Evolutionary conservation across 108 stramenopile genomes (phyloP).

Genomic region (Tribonema minus): DNA sequence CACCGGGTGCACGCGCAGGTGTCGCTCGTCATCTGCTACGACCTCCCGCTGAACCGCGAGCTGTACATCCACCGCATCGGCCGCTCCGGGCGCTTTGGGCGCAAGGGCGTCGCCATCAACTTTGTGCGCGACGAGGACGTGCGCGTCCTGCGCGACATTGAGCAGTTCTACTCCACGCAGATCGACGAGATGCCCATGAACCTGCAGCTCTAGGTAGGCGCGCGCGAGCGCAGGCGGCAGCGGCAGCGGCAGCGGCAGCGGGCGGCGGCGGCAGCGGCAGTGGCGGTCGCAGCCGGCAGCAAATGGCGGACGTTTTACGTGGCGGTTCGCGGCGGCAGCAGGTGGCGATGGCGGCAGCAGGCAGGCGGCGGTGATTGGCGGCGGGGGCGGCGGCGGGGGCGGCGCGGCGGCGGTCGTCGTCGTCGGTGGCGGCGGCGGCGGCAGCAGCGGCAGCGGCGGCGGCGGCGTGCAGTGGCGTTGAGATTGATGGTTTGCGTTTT

Average conservation of each 20-base stretch:
- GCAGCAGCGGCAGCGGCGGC: not conserved
- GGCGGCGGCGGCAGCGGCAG: not conserved
- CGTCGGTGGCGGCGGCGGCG: not conserved
- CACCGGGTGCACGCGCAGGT: conserved; percentile 64
- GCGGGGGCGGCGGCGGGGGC: not conserved
- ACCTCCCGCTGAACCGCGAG: conserved; percentile 90
- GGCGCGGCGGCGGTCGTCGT: not conserved
- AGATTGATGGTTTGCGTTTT: not conserved
- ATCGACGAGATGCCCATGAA: conserved; percentile 97
- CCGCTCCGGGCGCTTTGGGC: conserved; percentile 91
- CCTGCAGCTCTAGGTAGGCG: conserved; percentile 63
- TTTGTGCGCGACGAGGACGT: conserved; percentile 92
- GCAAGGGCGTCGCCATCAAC: conserved; percentile 98
- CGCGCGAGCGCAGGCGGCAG: not conserved
- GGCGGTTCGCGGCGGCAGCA: not conserved
- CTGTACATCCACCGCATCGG: conserved; percentile 94
- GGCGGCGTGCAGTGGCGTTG: not conserved
- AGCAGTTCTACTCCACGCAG: conserved; percentile 90
- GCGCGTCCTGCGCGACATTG: conserved; percentile 83
- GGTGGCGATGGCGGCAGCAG: not conserved
- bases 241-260: not conserved
- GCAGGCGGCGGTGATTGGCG: not conserved
- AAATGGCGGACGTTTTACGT: no score
- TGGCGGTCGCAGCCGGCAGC: not conserved
- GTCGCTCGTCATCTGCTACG: conserved; percentile 95